A percentile compares a stretch with the other conserved stretches of the same genome.
Evolutionary conservation across 2,329 filamentous ascomycete genomes (phyloP).

Genomic region (Penicillium sp.): DNA sequence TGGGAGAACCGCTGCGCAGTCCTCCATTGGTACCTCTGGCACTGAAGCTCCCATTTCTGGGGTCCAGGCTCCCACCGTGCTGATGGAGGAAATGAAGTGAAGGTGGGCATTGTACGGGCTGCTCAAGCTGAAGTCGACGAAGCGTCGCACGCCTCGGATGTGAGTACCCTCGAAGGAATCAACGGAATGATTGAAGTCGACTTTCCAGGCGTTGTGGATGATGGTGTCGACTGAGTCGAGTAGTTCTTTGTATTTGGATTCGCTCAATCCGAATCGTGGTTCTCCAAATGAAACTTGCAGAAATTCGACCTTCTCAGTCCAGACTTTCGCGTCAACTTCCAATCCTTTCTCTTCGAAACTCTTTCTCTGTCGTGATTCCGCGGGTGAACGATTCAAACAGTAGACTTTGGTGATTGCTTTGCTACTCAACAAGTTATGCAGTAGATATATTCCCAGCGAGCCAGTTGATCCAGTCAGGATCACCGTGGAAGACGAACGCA

Average conservation of each 20-base stretch:
- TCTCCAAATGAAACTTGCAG: constrained; percentile 28
- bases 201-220: constrained; percentile 39
- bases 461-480: constrained; percentile 51
- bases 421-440: constrained; percentile 38
- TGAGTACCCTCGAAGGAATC: constrained; percentile 35
- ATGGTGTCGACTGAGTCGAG: constrained; percentile 27
- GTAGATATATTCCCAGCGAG: constrained; percentile 49
- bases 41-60: constrained; percentile 26
- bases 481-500: constrained; percentile 17
- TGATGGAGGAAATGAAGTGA: constrained; percentile 33
- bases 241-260: constrained; percentile 25
- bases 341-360: constrained; percentile 40
- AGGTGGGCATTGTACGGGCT: constrained; percentile 24
- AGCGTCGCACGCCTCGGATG: constrained; percentile 28
- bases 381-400: constrained; percentile 49
- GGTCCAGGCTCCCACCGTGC: constrained; percentile 25
- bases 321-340: constrained; percentile 18
- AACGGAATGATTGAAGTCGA: constrained; percentile 37
- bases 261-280: constrained; percentile 26
- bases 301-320: constrained; percentile 36
- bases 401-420: constrained; percentile 43
- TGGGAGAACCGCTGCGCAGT: constrained; percentile 29
- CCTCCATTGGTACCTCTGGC: constrained; percentile 25
- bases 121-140: constrained; percentile 29
- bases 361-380: constrained; percentile 41